Conservation (phyloP, 2,329 filamentous ascomycete species). For the Ambrosiella xylebori region DNA sequence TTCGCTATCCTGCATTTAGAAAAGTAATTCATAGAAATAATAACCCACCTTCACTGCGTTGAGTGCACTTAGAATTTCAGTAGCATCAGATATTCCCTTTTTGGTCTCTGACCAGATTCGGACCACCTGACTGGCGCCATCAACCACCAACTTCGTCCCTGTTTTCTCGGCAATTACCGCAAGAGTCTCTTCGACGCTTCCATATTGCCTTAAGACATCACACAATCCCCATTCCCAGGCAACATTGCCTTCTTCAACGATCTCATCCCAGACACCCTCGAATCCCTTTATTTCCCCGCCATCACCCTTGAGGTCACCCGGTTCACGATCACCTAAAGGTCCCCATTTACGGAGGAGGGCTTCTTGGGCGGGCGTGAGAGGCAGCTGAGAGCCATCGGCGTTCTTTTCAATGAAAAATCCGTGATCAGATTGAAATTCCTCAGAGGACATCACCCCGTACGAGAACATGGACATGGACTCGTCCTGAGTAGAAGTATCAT, state of each 20-base stretch:
- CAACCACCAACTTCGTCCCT: neutral
- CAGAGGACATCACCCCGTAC: no score
- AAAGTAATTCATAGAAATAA: neutral
- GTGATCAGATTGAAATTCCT: neutral
- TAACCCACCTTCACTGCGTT: neutral
- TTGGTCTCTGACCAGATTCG: conserved; percentile 1
- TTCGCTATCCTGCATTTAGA: neutral
- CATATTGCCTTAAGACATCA: conserved; percentile 5
- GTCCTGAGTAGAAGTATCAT: neutral
- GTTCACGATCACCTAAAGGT: neutral
- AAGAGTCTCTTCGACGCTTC: conserved; percentile 3
- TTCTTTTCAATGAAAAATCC: neutral
- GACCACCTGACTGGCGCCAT: neutral
- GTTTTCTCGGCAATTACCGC: neutral
- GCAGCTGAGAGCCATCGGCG: neutral
- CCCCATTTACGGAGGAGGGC: neutral
- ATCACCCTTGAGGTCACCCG: no score
- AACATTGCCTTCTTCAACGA: neutral
- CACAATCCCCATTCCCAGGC: neutral
- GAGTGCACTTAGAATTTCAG: neutral
- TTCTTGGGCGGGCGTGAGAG: neutral
- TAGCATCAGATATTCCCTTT: neutral
- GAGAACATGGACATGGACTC: neutral
- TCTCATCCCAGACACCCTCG: neutral
- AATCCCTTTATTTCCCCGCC: neutral